Conservation (phyloP, 306 rosid species). For the Trifolium pratense region DNA sequence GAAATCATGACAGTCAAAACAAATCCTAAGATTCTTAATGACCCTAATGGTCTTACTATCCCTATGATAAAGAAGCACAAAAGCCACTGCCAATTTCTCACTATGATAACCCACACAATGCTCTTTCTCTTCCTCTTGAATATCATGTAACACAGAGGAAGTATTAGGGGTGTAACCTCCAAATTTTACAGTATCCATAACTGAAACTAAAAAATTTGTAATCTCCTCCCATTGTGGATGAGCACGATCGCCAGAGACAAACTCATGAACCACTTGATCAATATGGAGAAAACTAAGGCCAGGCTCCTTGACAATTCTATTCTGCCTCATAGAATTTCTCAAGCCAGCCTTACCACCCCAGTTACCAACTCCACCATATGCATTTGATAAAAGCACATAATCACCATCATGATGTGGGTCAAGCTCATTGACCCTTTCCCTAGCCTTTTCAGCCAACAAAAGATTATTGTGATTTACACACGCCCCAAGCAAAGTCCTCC, state of each 20-base stretch:
- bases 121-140: constrained; percentile 67
- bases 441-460: constrained; percentile 61
- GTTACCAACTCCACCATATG: constrained; percentile 62
- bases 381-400: constrained; percentile 66
- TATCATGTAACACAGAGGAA: constrained; percentile 58
- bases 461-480: constrained; percentile 62
- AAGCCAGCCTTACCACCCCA: constrained; percentile 57
- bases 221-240: constrained; percentile 58
- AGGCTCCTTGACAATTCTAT: constrained; percentile 58
- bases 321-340: constrained; percentile 59
- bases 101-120: constrained; percentile 61
- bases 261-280: constrained; percentile 60
- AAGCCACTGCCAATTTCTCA: constrained; percentile 72
- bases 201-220: constrained; percentile 45
- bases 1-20: constrained; percentile 67
- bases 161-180: constrained; percentile 55
- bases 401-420: constrained; percentile 63
- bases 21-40: constrained; percentile 66
- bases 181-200: constrained; percentile 46
- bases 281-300: constrained; percentile 58
- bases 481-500: constrained; percentile 74
- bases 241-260: constrained; percentile 62
- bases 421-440: constrained; percentile 48
- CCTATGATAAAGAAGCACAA: constrained; percentile 53
- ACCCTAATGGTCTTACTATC: constrained; percentile 59